phyloP scores from a whole-genome alignment of 768 basidiomycete species.

The Rhizopogon vulgaris region DNA sequence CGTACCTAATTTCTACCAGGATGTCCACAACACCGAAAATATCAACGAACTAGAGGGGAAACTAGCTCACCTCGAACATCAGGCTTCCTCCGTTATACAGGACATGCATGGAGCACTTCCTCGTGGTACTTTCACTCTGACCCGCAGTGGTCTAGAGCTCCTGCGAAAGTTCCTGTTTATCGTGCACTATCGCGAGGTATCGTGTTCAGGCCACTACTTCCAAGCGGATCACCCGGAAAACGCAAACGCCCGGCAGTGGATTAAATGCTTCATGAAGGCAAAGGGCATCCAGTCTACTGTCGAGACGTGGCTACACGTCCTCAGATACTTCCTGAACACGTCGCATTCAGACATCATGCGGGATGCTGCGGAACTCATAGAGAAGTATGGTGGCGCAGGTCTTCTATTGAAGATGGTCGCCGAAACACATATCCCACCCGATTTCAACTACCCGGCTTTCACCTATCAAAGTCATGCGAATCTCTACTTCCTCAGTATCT shows the following conservation, averaged over 20 bases:
- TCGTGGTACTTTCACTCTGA: conserved; percentile 10
- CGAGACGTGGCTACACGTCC: conserved; percentile 26
- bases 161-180: conserved; percentile 33
- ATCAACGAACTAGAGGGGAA: conserved; percentile 24
- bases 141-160: conserved; percentile 21
- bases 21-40: conserved; percentile 13
- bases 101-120: conserved; percentile 7
- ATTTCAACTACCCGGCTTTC: conserved; percentile 11
- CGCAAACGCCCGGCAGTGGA: conserved; percentile 16
- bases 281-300: conserved; percentile 12
- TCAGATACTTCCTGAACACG: conserved; percentile 28
- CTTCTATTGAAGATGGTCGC: background rate
- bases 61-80: conserved; percentile 22
- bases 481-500: conserved; percentile 27
- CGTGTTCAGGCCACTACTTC: conserved; percentile 18
- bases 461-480: conserved; percentile 24
- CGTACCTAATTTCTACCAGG: conserved; percentile 20
- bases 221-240: conserved; percentile 19
- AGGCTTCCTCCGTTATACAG: conserved; percentile 18
- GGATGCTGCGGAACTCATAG: background rate
- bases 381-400: background rate
- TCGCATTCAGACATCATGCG: conserved; percentile 17
- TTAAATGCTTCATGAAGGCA: conserved; percentile 15
- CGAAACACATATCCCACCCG: background rate
- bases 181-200: conserved; percentile 27